Percentiles rank a stretch among this genome's conserved stretches.
Evolutionary conservation across 306 rosid genomes (phyloP).

Genomic region (Betula pendula): DNA sequence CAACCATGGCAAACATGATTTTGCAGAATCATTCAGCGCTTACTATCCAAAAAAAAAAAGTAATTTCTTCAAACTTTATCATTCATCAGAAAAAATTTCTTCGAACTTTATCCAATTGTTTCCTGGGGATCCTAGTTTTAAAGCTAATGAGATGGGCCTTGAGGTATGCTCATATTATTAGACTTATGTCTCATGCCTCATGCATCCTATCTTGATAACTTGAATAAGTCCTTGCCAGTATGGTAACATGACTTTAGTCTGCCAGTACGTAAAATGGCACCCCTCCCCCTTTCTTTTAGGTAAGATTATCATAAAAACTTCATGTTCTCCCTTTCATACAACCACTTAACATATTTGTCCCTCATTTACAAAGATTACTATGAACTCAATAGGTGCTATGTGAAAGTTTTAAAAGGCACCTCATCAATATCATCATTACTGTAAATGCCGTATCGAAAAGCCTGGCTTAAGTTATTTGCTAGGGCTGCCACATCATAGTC

Average conservation of each 20-base stretch:
- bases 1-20: background rate
- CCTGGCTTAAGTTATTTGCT: constrained; percentile 95
- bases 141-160: constrained; percentile 2
- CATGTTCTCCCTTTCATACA: background rate
- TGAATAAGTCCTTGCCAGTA: background rate
- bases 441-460: constrained; percentile 90
- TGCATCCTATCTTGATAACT: background rate
- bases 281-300: background rate
- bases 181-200: background rate
- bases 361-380: background rate
- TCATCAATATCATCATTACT: constrained; percentile 86
- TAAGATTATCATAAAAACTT: background rate
- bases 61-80: background rate
- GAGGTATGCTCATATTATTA: background rate
- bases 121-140: no score
- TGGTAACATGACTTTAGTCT: background rate
- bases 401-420: constrained; percentile 35
- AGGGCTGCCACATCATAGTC: constrained; percentile 97
- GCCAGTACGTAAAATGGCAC: no score
- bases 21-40: background rate
- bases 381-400: background rate
- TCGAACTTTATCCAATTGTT: background rate
- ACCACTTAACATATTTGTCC: background rate
- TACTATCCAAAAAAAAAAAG: background rate
- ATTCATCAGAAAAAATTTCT: no score